Evolutionary conservation across 2,329 filamentous ascomycete species (phyloP).

Genomic region (Dactylellina drechsleri): DNA sequence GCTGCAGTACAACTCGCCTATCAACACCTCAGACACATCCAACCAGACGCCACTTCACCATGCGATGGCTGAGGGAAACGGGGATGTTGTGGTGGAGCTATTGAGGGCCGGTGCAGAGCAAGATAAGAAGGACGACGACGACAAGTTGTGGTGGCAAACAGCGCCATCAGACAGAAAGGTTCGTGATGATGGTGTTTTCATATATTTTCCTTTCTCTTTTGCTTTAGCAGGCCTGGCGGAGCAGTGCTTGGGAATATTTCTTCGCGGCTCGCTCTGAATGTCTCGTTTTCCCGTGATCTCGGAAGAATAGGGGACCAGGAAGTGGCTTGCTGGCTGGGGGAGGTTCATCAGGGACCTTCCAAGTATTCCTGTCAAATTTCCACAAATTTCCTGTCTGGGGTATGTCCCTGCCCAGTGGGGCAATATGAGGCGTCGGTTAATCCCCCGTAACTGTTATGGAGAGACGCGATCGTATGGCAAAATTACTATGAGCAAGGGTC

Average conservation of each 20-base stretch:
- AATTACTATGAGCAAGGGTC: slow-evolving; percentile 49
- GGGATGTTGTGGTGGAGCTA: slow-evolving; percentile 83
- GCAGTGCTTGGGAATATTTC: slow-evolving; percentile 1
- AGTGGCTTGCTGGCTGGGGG: slow-evolving; percentile 21
- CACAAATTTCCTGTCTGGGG: slow-evolving; percentile 36
- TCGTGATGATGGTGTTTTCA: slow-evolving; percentile 58
- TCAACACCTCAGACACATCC: slow-evolving; percentile 83
- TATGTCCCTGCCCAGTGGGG: slow-evolving; percentile 27
- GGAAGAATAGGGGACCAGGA: slow-evolving; percentile 27
- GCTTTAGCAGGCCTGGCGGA: too few species aligned
- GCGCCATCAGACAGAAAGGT: slow-evolving; percentile 84
- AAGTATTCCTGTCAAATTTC: slow-evolving; percentile 53
- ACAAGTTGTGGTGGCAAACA: slow-evolving; percentile 77
- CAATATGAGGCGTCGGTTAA: slow-evolving; percentile 54
- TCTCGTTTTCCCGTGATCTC: slow-evolving; percentile 41
- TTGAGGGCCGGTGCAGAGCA: slow-evolving; percentile 85
- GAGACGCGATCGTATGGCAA: slow-evolving; percentile 42
- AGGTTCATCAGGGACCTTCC: slow-evolving; percentile 20
- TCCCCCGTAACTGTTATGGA: slow-evolving; percentile 40
- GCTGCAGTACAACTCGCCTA: slow-evolving; percentile 76
- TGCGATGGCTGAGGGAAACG: slow-evolving; percentile 78
- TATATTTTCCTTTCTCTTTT: slow-evolving; percentile 19
- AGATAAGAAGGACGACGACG: slow-evolving; percentile 78
- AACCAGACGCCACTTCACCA: slow-evolving; percentile 93
- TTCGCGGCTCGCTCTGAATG: slow-evolving; percentile 6